Evolutionary conservation across 2,329 filamentous ascomycete species (phyloP).

Genomic region (Talaromyces rugulosus): DNA sequence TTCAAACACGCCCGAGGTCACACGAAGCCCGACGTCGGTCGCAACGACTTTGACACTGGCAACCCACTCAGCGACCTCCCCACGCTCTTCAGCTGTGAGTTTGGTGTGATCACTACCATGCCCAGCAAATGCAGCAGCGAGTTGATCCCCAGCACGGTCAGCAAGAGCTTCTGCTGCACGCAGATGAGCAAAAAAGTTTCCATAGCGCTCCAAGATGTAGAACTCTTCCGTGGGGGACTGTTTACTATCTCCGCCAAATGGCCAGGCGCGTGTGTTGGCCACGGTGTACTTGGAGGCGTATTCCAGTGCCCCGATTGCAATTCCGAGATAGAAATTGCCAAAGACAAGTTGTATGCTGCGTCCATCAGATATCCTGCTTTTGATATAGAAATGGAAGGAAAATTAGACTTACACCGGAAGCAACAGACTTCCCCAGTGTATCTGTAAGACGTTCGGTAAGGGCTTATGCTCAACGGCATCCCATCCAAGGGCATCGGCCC

Average conservation of each 20-base stretch:
- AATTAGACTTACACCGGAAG: conserved; percentile 49
- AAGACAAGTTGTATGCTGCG: conserved; percentile 62
- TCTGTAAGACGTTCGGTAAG: conserved; percentile 37
- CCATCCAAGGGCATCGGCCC: conserved; percentile 62
- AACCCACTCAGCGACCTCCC: conserved; percentile 60
- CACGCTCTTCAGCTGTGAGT: conserved; percentile 51
- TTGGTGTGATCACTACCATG: conserved; percentile 37
- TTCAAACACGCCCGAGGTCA: conserved; percentile 61
- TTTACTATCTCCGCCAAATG: conserved; percentile 61
- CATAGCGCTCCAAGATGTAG: conserved; percentile 62
- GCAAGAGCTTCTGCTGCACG: conserved; percentile 57
- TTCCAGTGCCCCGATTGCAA: conserved; percentile 55
- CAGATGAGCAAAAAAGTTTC: conserved; percentile 60
- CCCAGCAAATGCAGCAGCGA: conserved; percentile 45
- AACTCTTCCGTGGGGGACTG: conserved; percentile 58
- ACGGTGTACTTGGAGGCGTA: conserved; percentile 55
- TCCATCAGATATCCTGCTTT: not conserved
- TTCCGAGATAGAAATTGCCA: conserved; percentile 62
- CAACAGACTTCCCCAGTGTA: conserved; percentile 55
- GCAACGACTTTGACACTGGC: conserved; percentile 60
- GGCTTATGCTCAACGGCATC: conserved; percentile 41
- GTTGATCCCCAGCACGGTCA: conserved; percentile 51
- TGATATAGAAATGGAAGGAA: not conserved
- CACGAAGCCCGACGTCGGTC: conserved; percentile 56
- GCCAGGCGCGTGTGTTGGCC: conserved; percentile 58